These are phyloP conservation scores for Apophysomyces trapeziformis DNA, from an alignment of 371 early-diverging fungal genomes.

Conservation along the genomic window DNA sequence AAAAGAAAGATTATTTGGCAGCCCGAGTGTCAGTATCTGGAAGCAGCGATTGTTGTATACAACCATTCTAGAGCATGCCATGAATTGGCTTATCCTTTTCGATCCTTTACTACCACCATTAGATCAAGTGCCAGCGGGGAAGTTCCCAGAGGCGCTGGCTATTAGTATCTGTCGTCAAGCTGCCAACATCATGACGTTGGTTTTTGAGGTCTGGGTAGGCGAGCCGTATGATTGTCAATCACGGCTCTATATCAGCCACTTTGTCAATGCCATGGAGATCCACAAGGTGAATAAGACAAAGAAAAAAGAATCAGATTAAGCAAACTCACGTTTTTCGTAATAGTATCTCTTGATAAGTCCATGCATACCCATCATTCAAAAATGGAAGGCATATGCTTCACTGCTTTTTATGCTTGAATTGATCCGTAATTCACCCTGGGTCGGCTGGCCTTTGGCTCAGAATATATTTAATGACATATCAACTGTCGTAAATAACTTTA, in stretches of 20 bases:
- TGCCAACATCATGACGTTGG: slow-evolving; percentile 21
- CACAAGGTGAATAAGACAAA: slow-evolving; percentile 25
- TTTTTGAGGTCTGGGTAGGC: slow-evolving; percentile 28
- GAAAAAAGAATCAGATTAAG: not conserved
- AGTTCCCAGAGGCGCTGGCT: slow-evolving; percentile 25
- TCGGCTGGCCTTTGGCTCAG: slow-evolving; percentile 10
- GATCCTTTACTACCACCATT: slow-evolving; percentile 19
- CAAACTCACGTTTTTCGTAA: not conserved
- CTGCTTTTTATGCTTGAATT: slow-evolving; percentile 18
- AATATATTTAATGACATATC: slow-evolving; percentile 5
- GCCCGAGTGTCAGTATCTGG: slow-evolving; percentile 13
- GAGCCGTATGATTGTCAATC: slow-evolving; percentile 23
- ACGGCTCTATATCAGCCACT: slow-evolving; percentile 20
- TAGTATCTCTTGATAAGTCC: slow-evolving; percentile 8
- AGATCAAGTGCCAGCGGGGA: not conserved
- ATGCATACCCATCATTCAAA: slow-evolving; percentile 15
- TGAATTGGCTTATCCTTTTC: slow-evolving; percentile 28
- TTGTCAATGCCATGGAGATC: slow-evolving; percentile 19
- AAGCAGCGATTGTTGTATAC: slow-evolving; percentile 15
- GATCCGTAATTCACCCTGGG: slow-evolving; percentile 10
- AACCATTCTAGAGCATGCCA: slow-evolving; percentile 22
- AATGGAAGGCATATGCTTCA: slow-evolving; percentile 32
- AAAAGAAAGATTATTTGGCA: slow-evolving; percentile 9
- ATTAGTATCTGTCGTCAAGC: slow-evolving; percentile 28
- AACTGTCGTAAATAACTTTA: slow-evolving; percentile 15